phyloP scores from a whole-genome alignment of 371 early-diverging fungal species.

The Lichtheimia ramosa region DNA sequence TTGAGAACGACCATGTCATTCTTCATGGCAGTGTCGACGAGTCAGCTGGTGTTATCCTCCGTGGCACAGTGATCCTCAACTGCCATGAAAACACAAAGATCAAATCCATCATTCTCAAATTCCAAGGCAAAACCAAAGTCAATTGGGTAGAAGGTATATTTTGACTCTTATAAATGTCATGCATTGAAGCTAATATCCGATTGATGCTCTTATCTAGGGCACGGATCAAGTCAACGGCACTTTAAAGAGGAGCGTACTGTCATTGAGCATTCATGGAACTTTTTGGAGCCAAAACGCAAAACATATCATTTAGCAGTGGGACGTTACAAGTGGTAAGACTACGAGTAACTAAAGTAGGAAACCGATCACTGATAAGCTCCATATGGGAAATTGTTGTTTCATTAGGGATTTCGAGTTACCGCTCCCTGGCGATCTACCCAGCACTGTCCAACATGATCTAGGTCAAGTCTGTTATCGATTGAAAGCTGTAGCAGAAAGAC shows the following conservation, averaged over 20 bases:
- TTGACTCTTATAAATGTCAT: no score
- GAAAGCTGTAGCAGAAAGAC: conserved; percentile 46
- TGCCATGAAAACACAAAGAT: conserved; percentile 45
- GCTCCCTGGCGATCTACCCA: conserved; percentile 53
- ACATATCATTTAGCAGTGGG: conserved; percentile 39
- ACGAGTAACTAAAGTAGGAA: conserved; percentile 2
- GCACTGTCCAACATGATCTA: conserved; percentile 36
- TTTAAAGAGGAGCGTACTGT: conserved; percentile 41
- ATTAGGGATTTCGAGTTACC: conserved; percentile 52
- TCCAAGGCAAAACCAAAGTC: conserved; percentile 44
- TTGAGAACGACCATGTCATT: conserved; percentile 42
- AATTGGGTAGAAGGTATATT: conserved; percentile 47
- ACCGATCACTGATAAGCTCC: conserved; percentile 3
- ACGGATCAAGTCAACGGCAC: conserved; percentile 48
- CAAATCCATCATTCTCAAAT: conserved; percentile 36
- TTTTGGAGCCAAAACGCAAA: conserved; percentile 35
- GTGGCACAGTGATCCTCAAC: conserved; percentile 40
- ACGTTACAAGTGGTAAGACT: conserved; percentile 42
- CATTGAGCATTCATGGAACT: conserved; percentile 49
- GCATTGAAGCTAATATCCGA: no score
- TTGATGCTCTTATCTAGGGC: conserved; percentile 14
- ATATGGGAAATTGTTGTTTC: neutral
- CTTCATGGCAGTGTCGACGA: conserved; percentile 46
- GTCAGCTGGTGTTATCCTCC: conserved; percentile 47
- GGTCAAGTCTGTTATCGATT: conserved; percentile 41